Base-by-base conservation (phyloP, 345 rosid species). In the Hypericum perforatum region DNA sequence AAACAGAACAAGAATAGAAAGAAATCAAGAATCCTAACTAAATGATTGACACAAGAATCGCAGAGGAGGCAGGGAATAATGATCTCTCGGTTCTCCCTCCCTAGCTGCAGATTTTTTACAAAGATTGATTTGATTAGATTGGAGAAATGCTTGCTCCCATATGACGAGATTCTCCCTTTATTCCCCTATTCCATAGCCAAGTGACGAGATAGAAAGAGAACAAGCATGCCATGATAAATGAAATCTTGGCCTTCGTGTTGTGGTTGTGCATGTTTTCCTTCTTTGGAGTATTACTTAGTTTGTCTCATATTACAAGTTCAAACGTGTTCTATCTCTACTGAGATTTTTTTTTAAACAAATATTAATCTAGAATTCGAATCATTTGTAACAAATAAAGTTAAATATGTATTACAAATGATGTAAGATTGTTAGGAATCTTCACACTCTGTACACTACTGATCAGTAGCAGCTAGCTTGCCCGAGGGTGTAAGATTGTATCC, bases 401-500 rank as follows among this genome's bases (percentile, higher is more conserved):
- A n/a, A n/a, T n/a, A n/a, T n/a, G n/a, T n/a, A n/a, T n/a, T n/a
- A n/a, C n/a, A n/a, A n/a, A n/a, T n/a, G n/a, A n/a, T n/a, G n/a
- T n/a, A n/a, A n/a, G n/a, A 74, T 54, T 60, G 78, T 74, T 76
- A 77, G 65, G 78, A 70, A 74, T 70, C 74, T 22, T 22, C 32
- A 58, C 59, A 65, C 15, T 57, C 67, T 65, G 68, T 52, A 66
- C 66, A 43, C 38, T 48, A 43, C 38, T 48, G 40, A 63, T 68
- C 74, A 53, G 15, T 56, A 49, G 58, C 65, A 41, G 37, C 59
- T 54, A 9, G 43, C 11, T 52, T 12, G 43, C 46, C 13, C 37
- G 10, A 22, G n/a, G 11, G 6, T 7, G n/a, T n/a, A n/a, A n/a
- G n/a, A n/a, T n/a, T n/a, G n/a, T n/a, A n/a, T n/a, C n/a, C n/a